Evolutionary conservation across 768 basidiomycete genomes (phyloP).

Genomic region (Coprinopsis cinerea): DNA sequence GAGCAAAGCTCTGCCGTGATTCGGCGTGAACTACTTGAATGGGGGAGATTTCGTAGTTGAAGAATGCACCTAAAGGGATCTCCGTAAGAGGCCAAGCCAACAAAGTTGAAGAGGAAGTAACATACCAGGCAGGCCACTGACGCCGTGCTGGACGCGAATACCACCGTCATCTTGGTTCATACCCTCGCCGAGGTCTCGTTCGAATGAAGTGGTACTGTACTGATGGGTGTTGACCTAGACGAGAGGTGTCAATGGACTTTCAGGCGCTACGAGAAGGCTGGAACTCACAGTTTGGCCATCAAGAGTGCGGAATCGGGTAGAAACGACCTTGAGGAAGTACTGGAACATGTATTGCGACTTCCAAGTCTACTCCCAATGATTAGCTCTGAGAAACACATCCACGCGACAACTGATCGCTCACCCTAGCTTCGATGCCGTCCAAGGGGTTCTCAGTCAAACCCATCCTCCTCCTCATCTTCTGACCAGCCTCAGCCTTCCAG

Average conservation of each 20-base stretch:
- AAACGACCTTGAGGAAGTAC: constrained; percentile 98
- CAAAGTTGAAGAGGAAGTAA: background rate
- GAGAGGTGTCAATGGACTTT: background rate
- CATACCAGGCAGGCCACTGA: constrained; percentile 54
- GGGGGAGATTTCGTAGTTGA: constrained; percentile 96
- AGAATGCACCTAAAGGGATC: constrained; percentile 53
- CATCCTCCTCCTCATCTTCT: constrained; percentile 62
- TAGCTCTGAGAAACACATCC: background rate
- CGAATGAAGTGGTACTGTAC: constrained; percentile 94
- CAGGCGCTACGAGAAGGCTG: background rate
- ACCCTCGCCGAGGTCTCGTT: constrained; percentile 78
- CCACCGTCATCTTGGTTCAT: constrained; percentile 53
- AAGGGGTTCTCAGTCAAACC: constrained; percentile 75
- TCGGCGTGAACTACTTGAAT: constrained; percentile 92
- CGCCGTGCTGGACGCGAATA: constrained; percentile 69
- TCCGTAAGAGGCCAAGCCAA: background rate
- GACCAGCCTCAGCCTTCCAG: constrained; percentile 54
- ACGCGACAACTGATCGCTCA: constrained; percentile 23
- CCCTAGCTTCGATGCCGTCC: constrained; percentile 55
- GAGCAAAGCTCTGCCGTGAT: constrained; percentile 90
- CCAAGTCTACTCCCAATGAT: constrained; percentile 42
- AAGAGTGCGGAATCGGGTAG: constrained; percentile 87
- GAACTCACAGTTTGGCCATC: constrained; percentile 57
- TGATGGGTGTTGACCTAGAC: constrained; percentile 81
- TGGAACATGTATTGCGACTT: constrained; percentile 94